These are phyloP conservation scores for Suhomyces anneliseae DNA, from an alignment of 1,139 yeast species.

Conservation along the genomic window DNA sequence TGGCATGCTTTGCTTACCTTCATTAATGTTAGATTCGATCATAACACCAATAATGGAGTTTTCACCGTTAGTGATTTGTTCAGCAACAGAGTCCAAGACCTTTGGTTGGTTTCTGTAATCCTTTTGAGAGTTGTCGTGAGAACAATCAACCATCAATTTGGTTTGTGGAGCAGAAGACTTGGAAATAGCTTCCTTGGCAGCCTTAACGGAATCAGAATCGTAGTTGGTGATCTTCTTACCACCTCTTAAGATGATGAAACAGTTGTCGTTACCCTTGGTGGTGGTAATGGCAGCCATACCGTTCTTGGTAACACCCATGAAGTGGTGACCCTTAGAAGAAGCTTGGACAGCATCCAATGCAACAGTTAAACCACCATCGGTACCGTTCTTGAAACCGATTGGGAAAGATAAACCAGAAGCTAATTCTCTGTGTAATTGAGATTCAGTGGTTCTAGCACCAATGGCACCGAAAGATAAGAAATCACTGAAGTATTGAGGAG, in stretches of 20 bases:
- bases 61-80: slow-evolving; percentile 82
- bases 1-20: slow-evolving; percentile 88
- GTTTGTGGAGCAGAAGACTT: slow-evolving; percentile 58
- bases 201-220: slow-evolving; percentile 74
- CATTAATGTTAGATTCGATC: slow-evolving; percentile 93
- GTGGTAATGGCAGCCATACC: slow-evolving; percentile 96
- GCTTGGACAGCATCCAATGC: slow-evolving; percentile 95
- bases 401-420: slow-evolving; percentile 98
- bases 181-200: slow-evolving; percentile 62
- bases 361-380: slow-evolving; percentile 91
- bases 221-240: slow-evolving; percentile 93
- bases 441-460: slow-evolving; percentile 98
- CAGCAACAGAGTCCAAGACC: slow-evolving; percentile 76
- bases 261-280: slow-evolving; percentile 89
- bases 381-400: slow-evolving; percentile 96
- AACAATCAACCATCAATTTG: slow-evolving; percentile 94
- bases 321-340: slow-evolving; percentile 90
- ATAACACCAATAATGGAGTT: slow-evolving; percentile 82
- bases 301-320: slow-evolving; percentile 94
- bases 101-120: slow-evolving; percentile 93
- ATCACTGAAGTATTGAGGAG: slow-evolving; percentile 96
- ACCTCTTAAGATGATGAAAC: slow-evolving; percentile 91
- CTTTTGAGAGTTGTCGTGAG: slow-evolving; percentile 94
- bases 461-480: slow-evolving; percentile 93
- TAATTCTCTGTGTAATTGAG: slow-evolving; percentile 95